These are phyloP conservation scores for Aegilops speltoides DNA, from an alignment of 176 grass and related monocot species.

Conservation along the genomic window DNA sequence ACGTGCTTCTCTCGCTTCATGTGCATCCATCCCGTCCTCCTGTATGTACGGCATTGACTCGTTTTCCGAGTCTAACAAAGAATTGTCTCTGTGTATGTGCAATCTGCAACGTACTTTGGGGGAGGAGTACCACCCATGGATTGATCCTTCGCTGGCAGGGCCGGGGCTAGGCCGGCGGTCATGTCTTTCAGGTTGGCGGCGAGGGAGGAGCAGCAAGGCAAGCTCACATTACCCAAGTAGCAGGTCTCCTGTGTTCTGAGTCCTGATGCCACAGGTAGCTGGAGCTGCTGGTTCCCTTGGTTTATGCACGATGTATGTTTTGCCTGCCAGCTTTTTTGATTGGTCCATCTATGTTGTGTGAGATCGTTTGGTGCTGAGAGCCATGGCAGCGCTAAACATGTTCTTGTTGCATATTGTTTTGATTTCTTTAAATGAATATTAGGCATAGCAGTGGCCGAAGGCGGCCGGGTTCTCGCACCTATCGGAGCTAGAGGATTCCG, in stretches of 20 bases:
- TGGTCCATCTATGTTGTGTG: conserved; percentile 9
- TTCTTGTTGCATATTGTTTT: too few species aligned
- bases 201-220: conserved; percentile 23
- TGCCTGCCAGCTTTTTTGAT: background rate
- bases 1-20: background rate
- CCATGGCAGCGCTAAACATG: background rate
- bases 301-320: background rate
- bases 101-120: conserved; percentile 54
- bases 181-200: too few species aligned
- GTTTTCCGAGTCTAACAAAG: background rate
- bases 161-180: too few species aligned
- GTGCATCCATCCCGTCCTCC: background rate
- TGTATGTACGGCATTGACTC: background rate
- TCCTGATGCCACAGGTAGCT: conserved; percentile 42
- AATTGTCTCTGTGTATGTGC: background rate
- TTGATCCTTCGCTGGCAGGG: conserved; percentile 51
- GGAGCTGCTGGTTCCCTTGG: background rate
- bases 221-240: conserved; percentile 37
- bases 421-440: too few species aligned
- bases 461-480: too few species aligned
- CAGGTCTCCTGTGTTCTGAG: conserved; percentile 13
- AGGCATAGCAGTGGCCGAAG: too few species aligned
- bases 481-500: too few species aligned
- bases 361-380: conserved; percentile 39
- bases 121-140: conserved; percentile 43